Percentiles rank a stretch among this genome's conserved stretches.
These are phyloP conservation scores for Allium fistulosum DNA, from an alignment of 106 monocot genomes.

Conservation along the genomic window DNA sequence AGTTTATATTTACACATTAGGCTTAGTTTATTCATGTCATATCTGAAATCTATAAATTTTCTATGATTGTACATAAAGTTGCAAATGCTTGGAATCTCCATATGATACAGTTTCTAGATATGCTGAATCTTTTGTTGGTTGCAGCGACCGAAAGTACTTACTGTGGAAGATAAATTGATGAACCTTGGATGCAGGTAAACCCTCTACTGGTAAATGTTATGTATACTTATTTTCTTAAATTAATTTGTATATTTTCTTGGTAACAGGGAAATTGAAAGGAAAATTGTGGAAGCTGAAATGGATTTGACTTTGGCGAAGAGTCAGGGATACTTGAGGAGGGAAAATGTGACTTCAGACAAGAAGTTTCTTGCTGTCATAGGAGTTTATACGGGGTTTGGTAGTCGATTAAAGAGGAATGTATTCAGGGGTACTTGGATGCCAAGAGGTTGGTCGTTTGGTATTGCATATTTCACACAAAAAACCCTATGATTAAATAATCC, in stretches of 20 bases:
- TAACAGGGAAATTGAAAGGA: constrained; percentile 65
- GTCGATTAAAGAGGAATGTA: constrained; percentile 66
- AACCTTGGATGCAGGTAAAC: constrained; percentile 87
- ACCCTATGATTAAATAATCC: too few relatives aligned
- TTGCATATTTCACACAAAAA: too few relatives aligned
- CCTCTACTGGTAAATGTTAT: not conserved
- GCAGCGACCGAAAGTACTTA: constrained; percentile 67
- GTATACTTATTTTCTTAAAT: not conserved
- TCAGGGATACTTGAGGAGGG: constrained; percentile 58
- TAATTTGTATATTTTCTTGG: not conserved
- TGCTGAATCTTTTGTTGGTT: constrained; percentile 1
- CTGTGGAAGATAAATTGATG: constrained; percentile 81
- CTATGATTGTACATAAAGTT: too few relatives aligned
- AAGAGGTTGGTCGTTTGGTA: constrained; percentile 38
- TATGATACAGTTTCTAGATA: too few relatives aligned
- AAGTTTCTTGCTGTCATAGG: constrained; percentile 86
- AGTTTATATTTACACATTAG: too few relatives aligned
- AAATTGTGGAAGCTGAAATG: constrained; percentile 93
- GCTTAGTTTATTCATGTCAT: too few relatives aligned
- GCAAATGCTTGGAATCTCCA: too few relatives aligned
- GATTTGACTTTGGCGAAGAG: constrained; percentile 90
- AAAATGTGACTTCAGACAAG: constrained; percentile 29
- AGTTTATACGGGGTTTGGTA: constrained; percentile 94
- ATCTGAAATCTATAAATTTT: too few relatives aligned
- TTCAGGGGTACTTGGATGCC: constrained; percentile 97